These are phyloP conservation scores for Aspergillus asperescens DNA, from an alignment of 495 filamentous ascomycete genomes.

Conservation along the genomic window DNA sequence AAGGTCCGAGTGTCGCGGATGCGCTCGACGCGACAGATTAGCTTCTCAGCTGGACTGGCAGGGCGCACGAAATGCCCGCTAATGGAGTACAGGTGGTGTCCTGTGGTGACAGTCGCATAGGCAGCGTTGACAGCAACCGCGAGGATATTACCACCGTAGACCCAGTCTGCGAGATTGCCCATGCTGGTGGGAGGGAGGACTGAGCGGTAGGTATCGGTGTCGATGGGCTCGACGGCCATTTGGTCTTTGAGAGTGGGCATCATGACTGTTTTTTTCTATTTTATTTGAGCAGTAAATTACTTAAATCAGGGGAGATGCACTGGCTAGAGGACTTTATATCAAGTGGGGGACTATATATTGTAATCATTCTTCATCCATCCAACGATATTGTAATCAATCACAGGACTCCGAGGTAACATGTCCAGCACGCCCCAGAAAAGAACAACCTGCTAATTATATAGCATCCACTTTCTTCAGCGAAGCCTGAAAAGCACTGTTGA, in stretches of 20 bases:
- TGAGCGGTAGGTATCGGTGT: conserved; percentile 5
- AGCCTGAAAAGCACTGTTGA: not conserved
- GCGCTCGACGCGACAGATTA: conserved; percentile 9
- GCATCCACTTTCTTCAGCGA: not conserved
- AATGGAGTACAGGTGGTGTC: conserved; percentile 13
- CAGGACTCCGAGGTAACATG: not conserved
- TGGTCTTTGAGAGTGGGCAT: conserved; percentile 7
- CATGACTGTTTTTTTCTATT: not conserved
- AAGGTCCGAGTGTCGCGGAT: conserved; percentile 10
- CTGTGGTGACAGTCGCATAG: conserved; percentile 8
- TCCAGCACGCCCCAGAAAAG: not conserved
- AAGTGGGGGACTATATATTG: not conserved
- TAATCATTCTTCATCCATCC: not conserved
- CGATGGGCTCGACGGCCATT: conserved; percentile 7
- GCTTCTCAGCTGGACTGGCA: not conserved
- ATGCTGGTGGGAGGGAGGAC: conserved; percentile 6
- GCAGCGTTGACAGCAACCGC: conserved; percentile 15
- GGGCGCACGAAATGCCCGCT: conserved; percentile 11
- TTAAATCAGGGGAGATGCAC: too few relatives aligned
- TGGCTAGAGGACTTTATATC: too few relatives aligned
- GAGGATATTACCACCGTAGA: conserved; percentile 14
- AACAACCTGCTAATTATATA: not conserved
- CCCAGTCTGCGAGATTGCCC: conserved; percentile 6
- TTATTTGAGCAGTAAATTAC: too few relatives aligned
- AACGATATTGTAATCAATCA: conserved; percentile 4